phyloP scores from a whole-genome alignment of 139 green algal genomes.

The Tetradesmus obliquus region DNA sequence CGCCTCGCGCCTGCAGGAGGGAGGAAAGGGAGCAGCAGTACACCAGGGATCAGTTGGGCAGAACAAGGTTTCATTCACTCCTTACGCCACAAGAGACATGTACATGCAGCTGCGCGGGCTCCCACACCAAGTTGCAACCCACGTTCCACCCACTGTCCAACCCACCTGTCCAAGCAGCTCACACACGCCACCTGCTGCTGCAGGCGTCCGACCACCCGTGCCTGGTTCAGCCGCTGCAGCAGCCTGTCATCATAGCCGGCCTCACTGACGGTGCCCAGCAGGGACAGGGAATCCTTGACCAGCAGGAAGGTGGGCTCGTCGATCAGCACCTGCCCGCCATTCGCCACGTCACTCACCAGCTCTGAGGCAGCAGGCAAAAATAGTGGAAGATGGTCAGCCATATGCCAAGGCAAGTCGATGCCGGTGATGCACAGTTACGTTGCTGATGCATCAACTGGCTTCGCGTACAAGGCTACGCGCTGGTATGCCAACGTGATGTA shows the following conservation, averaged over 20 bases:
- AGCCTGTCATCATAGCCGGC: slow-evolving; percentile 25
- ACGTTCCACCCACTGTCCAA: too few relatives aligned
- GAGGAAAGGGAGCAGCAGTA: too few relatives aligned
- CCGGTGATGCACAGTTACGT: too few relatives aligned
- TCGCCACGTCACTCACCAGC: background rate
- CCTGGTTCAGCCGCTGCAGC: slow-evolving; percentile 31
- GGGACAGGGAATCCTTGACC: slow-evolving; percentile 31
- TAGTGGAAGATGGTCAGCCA: background rate
- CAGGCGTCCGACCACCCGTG: background rate
- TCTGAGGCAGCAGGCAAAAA: background rate
- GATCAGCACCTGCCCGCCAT: slow-evolving; percentile 41
- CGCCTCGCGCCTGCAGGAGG: background rate
- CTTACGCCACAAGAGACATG: too few relatives aligned
- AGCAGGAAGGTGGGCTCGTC: slow-evolving; percentile 37
- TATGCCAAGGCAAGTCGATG: too few relatives aligned
- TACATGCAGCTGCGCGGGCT: too few relatives aligned
- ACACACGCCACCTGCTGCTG: slow-evolving; percentile 15
- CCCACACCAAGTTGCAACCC: too few relatives aligned
- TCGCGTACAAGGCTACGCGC: too few relatives aligned
- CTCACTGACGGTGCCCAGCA: slow-evolving; percentile 39
- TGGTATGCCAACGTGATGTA: too few relatives aligned
- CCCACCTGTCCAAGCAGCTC: background rate
- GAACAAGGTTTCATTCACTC: too few relatives aligned
- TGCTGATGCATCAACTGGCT: too few relatives aligned
- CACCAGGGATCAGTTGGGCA: too few relatives aligned